Base-by-base conservation (phyloP, 106 monocot genomes). In the Allium sativum region DNA sequence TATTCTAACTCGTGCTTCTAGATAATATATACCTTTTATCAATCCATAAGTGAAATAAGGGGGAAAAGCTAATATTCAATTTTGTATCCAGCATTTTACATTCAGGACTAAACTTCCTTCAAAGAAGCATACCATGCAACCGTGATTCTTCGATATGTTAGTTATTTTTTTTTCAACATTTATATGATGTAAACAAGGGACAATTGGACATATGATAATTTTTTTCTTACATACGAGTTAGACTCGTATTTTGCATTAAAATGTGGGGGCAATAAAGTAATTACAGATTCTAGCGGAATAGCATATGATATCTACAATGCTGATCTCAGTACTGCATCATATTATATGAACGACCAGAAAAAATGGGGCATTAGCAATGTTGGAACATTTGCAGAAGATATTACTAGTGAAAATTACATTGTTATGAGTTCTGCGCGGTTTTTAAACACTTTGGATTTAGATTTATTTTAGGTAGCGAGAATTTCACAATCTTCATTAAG, bases 401-500 rank as follows among this genome's bases (percentile, higher is more conserved):
- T 81, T 42, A 8, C 44, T 18, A 74, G 22, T 67, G 12, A 47
- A 18, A 78, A 58, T 42, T 87, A 84, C 53, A 80, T 72, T 55
- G 53, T 70, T 12, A 59, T 10, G 21, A 77, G 65, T 62, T 65
- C 56, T 16, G 51, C 70, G 22, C 86, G 80, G 56, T 82, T 87
- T 42, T 57, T 56, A 62, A 90, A 82, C 52, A 96, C 95, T n/a
- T 65, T 87, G 50, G 78, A 87, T 58, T 45, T 79, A 44, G 87
- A 90, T 52, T 52, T 96, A 16, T 90, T 79, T 57, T 90, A 95
- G 70, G 75, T 72, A 54, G 69, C 81, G 72, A 71, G 94, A 61
- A 68, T 81, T 22, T 81, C 90, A 44, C 79, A 86, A n/a, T 95
- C 94, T 42, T 90, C 94, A 57, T 68, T 95, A 52, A 78, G 94